Base-by-base conservation (phyloP, 1,284 basidiomycete genomes). In the Ganoderma sinense region DNA sequence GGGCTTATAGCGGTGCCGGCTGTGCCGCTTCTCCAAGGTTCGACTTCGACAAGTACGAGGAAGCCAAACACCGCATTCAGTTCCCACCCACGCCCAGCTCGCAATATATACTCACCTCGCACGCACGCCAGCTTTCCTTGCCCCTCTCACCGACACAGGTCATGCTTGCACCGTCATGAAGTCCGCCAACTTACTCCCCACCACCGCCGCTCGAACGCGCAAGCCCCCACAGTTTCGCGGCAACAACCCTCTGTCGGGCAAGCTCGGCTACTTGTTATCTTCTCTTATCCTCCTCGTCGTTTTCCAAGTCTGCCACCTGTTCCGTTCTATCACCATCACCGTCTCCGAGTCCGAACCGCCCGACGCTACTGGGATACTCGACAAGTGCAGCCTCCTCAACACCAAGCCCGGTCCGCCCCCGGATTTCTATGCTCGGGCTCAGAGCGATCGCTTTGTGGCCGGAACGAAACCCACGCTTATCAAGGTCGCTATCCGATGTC, bases 371-470 rank as follows among this genome's bases (percentile, higher is more conserved):
- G 74, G 74, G 43, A 76, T 75, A 11, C 73, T 81, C 16, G 77
- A 78, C 36, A 81, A 80, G 67, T 89, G 88, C 72, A 77, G 77
- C 20, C 75, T 82, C 36, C 78, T 87, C 26, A 66, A 77, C 23
- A 65, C 77, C 14, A 76, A 80, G 43, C 80, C 83, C 20, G 84
- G 85, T 2, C 83, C 86, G 36, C 80, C 88, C 10, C 68, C 78
- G 0, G 75, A 85, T 67, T 92, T 90, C 72, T 77, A 84, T 62
- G 72, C 81, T 43, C 84, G 93, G 14, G 83, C 80, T 1, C 75
- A 80, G 36, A 93, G 89, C 14, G 93, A 95, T 78, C 85, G 94
- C 6, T 94, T 87, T 75, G 90, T 87, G 29, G 76, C 80, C 4
- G 90, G 89, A 20, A 91, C 91, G 0, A 82, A 81, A 58, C 82